These are phyloP conservation scores for Herpotrichia juniperi DNA, from an alignment of 2,329 filamentous ascomycete genomes.

Conservation along the genomic window DNA sequence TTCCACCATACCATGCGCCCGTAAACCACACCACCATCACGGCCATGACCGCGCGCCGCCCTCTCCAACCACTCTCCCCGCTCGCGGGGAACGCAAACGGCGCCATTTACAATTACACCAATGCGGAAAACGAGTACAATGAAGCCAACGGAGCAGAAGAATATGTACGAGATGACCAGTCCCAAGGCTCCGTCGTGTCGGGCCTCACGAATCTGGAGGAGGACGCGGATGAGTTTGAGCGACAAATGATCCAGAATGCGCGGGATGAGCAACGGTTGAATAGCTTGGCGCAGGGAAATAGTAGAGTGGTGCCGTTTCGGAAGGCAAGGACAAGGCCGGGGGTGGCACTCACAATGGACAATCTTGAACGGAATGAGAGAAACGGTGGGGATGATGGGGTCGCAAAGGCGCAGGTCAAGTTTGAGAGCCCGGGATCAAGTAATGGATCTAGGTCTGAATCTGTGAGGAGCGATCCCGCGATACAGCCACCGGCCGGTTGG, in stretches of 20 bases:
- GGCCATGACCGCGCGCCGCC: conserved; percentile 42
- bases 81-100: conserved; percentile 30
- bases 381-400: conserved; percentile 10
- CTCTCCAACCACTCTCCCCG: conserved; percentile 40
- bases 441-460: too few relatives aligned
- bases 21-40: not conserved
- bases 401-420: conserved; percentile 21
- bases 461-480: conserved; percentile 53
- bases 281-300: conserved; percentile 35
- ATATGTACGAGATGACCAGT: conserved; percentile 28
- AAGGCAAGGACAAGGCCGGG: conserved; percentile 50
- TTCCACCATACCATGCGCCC: conserved; percentile 2
- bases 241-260: conserved; percentile 50
- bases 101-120: conserved; percentile 30
- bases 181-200: conserved; percentile 30
- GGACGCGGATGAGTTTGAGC: conserved; percentile 54
- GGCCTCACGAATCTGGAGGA: conserved; percentile 48
- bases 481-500: conserved; percentile 55
- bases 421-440: conserved; percentile 35
- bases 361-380: conserved; percentile 47
- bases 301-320: conserved; percentile 46
- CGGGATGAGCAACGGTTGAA: conserved; percentile 50
- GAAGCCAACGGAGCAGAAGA: conserved; percentile 26
- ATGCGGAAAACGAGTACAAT: conserved; percentile 17
- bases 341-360: conserved; percentile 50